These are phyloP conservation scores for Sugiyamaella grinbergsii DNA, from an alignment of 1,139 yeast genomes.

Conservation along the genomic window DNA sequence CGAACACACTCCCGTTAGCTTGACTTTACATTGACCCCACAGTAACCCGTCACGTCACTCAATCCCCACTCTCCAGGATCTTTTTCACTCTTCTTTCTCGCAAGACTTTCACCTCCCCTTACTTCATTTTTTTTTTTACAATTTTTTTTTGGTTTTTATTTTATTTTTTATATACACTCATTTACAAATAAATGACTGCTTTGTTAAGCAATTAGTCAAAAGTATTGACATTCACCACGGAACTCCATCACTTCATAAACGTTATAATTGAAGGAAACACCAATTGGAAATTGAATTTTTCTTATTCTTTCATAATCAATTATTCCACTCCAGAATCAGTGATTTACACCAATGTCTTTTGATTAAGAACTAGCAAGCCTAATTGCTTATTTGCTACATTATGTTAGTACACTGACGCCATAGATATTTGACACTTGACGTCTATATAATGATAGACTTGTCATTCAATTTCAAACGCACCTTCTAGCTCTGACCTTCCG, in stretches of 20 bases:
- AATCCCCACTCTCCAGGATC: too few species aligned
- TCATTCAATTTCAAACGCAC: constrained; percentile 25
- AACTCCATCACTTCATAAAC: constrained; percentile 5
- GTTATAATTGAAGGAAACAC: not conserved
- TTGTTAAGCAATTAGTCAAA: constrained; percentile 17
- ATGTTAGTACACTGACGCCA: constrained; percentile 10
- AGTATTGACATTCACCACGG: not conserved
- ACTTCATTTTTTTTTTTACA: constrained; percentile 3
- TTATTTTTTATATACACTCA: constrained; percentile 15
- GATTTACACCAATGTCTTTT: constrained; percentile 8
- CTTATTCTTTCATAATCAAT: not conserved
- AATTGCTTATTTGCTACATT: constrained; percentile 27
- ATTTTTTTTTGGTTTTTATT: constrained; percentile 14
- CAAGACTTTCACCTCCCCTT: too few species aligned
- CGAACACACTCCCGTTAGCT: too few species aligned
- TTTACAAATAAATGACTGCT: constrained; percentile 12
- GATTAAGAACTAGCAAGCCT: constrained; percentile 29
- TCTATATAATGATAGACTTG: too few species aligned
- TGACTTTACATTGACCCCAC: too few species aligned
- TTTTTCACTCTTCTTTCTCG: too few species aligned
- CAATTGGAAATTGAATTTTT: constrained; percentile 7
- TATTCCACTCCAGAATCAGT: constrained; percentile 5
- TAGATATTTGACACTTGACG: not conserved
- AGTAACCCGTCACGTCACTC: too few species aligned
- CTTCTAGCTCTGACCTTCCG: constrained; percentile 99